Conservation (phyloP, 257 asterid genomes). For the Rehmannia glutinosa region DNA sequence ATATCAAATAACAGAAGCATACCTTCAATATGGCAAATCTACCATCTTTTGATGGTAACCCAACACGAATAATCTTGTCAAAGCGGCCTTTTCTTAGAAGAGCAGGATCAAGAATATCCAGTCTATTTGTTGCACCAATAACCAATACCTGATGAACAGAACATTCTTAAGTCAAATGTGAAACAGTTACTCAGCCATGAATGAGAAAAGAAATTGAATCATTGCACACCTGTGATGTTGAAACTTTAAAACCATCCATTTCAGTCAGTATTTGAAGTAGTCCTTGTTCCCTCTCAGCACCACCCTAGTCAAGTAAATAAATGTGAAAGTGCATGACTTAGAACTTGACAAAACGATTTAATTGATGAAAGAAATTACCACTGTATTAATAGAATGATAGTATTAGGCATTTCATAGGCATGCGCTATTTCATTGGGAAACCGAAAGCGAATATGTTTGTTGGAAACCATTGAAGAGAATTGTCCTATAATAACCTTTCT, state of each 20-base stretch:
- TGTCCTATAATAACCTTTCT: not conserved
- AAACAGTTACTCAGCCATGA: not conserved
- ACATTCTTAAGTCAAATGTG: constrained; percentile 6
- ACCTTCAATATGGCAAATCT: constrained; percentile 95
- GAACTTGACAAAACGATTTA: not conserved
- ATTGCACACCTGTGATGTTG: constrained; percentile 75
- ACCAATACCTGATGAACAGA: constrained; percentile 63
- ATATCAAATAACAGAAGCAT: constrained; percentile 15
- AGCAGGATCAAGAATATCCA: constrained; percentile 99
- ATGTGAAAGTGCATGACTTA: constrained; percentile 1
- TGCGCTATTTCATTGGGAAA: not conserved
- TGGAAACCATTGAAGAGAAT: not conserved
- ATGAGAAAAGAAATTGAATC: constrained; percentile 12
- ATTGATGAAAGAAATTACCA: not conserved
- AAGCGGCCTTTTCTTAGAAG: constrained; percentile 94
- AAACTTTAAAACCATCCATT: constrained; percentile 96
- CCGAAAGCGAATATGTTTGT: constrained; percentile 6
- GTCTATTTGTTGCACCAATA: constrained; percentile 97
- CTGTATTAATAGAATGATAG: not conserved
- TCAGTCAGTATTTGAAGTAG: constrained; percentile 96
- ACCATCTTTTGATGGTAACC: constrained; percentile 93
- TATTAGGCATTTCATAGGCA: constrained; percentile 1
- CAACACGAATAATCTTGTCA: constrained; percentile 96
- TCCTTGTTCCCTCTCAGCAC: constrained; percentile 99
- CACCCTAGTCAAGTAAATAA: constrained; percentile 63